These are phyloP conservation scores for Westerdykella ornata DNA, from an alignment of 2,329 filamentous ascomycete species.

Conservation along the genomic window DNA sequence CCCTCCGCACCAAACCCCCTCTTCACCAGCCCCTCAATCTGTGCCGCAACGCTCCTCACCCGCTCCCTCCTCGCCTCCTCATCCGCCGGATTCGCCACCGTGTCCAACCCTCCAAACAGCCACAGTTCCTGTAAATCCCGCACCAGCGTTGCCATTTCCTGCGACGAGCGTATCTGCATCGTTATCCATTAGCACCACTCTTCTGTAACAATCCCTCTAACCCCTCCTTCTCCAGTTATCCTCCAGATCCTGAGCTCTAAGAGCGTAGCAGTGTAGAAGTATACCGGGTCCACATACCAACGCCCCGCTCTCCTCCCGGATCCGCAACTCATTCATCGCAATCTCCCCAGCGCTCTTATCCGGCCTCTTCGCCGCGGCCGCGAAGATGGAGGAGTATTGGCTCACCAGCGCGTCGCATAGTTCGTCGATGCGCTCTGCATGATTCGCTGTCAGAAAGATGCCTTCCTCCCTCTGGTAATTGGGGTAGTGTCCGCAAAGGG, in stretches of 20 bases:
- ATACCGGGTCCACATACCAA: constrained; percentile 40
- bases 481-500: too few relatives aligned
- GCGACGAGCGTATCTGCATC: constrained; percentile 50
- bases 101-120: constrained; percentile 60
- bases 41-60: constrained; percentile 15
- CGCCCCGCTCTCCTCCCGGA: constrained; percentile 53
- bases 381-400: constrained; percentile 50
- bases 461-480: too few relatives aligned
- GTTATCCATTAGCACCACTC: too few relatives aligned
- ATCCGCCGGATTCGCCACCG: constrained; percentile 37
- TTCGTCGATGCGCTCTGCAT: constrained; percentile 36
- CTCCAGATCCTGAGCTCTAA: too few relatives aligned
- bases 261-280: too few relatives aligned
- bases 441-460: not conserved
- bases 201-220: too few relatives aligned
- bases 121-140: constrained; percentile 60
- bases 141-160: constrained; percentile 56
- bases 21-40: constrained; percentile 36
- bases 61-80: constrained; percentile 21
- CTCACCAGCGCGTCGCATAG: constrained; percentile 41
- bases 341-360: constrained; percentile 49
- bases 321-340: constrained; percentile 52
- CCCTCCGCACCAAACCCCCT: constrained; percentile 43
- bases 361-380: constrained; percentile 47
- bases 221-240: too few relatives aligned